Conservation (phyloP, 441 rosid genomes). For the Macaranga tanarius region DNA sequence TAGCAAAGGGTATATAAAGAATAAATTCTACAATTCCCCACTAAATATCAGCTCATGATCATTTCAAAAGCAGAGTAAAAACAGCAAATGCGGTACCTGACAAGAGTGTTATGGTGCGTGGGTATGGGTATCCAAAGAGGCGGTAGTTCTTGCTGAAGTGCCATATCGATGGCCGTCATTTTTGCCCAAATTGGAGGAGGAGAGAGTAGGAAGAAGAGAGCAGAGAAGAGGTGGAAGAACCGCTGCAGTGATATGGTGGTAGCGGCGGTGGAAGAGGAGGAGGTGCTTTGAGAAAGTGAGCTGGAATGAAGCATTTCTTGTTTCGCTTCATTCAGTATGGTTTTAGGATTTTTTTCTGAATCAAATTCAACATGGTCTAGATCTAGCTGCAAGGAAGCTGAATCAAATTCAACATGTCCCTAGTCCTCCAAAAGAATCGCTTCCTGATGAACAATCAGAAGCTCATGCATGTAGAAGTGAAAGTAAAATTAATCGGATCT, state of each 20-base stretch:
- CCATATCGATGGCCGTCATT: background rate
- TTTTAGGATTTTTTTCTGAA: too few species aligned
- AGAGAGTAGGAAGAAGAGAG: background rate
- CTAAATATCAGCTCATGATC: background rate
- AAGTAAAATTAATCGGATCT: background rate
- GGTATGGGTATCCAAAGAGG: background rate
- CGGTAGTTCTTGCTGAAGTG: background rate
- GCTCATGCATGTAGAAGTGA: constrained; percentile 26
- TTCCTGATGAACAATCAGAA: constrained; percentile 58
- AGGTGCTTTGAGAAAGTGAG: background rate
- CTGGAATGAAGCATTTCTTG: background rate
- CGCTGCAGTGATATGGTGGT: too few species aligned
- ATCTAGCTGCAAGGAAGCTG: constrained; percentile 3
- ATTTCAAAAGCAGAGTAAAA: too few species aligned
- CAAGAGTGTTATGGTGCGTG: background rate
- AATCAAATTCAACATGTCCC: background rate
- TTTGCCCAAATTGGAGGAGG: background rate
- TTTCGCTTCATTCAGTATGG: background rate
- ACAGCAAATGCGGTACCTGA: background rate
- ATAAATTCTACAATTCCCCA: too few species aligned
- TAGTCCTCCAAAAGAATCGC: constrained; percentile 9
- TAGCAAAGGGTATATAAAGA: too few species aligned
- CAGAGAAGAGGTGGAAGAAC: background rate
- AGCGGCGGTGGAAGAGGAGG: background rate
- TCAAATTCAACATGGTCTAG: too few species aligned